Evolutionary conservation across 352 stramenopile species (phyloP), one percentile per base, ranked within the genome.

Genomic region (Globisporangium cystogenes): DNA sequence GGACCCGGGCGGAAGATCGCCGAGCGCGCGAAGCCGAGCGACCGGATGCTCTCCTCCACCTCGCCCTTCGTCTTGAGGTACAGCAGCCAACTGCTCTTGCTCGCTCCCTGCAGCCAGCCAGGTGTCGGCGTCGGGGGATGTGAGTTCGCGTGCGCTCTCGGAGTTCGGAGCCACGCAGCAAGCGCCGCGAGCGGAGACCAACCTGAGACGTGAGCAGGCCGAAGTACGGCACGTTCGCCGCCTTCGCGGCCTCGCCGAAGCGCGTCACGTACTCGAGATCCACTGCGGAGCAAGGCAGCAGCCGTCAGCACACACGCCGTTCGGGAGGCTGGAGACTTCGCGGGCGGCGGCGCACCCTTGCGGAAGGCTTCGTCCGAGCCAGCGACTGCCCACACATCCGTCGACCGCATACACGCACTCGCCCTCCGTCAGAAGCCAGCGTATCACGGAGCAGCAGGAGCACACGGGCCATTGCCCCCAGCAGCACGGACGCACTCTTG

Each of bases 41-140:
- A 57, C 58, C 68, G 67, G 52, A 92, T 74, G 40, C 70, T 82
- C 18, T 81, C 72, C 58, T 89, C 77, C 12, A 71, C 74, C 56
- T 89, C 70, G 24, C 77, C 81, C 67, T 92, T 92, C 11, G 77
- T 89, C 62, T 87, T 59, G 4, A 72, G 72, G 62, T 89, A 92
- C 53, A 89, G 59, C 48, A 89, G 83, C 81, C 81, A 92, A 50
- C 76, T 87, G 61, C 72, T 65, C 62, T 84, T 86, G 57, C 82
- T 81, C 15, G 77, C 68, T 11, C 67, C 67, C 53, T 86, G 58
- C 2, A 39, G 26, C 3, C 26, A 29, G 26, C 26, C 3, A 29
- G 26, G n/a, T n/a, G n/a, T 5, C 2, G 2, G 26, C 26, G 5
- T 29, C 26, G 26, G 5, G 26, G 26, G 26, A 5, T 29, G 26